These are phyloP conservation scores for Chaetoceros tenuissimus DNA, from an alignment of 108 stramenopile species.

Conservation along the genomic window DNA sequence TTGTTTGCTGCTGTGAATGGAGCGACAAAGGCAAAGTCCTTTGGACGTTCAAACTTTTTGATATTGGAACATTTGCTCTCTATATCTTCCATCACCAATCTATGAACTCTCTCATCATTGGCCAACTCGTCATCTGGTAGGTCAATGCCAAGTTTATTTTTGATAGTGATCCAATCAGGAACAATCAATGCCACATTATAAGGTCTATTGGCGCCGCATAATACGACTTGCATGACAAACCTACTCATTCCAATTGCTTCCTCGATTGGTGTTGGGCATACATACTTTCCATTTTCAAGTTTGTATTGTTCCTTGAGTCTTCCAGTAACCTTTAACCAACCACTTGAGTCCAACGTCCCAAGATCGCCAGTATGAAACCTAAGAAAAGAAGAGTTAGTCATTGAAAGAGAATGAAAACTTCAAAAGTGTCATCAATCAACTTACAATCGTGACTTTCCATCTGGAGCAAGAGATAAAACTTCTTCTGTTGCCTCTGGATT, in stretches of 20 bases:
- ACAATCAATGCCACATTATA: constrained; percentile 85
- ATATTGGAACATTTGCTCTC: constrained; percentile 34
- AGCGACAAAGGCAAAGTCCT: constrained; percentile 73
- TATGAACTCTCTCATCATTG: constrained; percentile 53
- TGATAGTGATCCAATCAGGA: constrained; percentile 77
- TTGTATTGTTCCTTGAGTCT: constrained; percentile 93
- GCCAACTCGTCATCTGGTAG: constrained; percentile 61
- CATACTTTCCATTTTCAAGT: constrained; percentile 96
- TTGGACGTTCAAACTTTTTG: constrained; percentile 87
- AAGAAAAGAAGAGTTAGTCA: neutral
- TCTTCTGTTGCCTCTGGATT: constrained; percentile 87
- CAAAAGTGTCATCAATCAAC: constrained; percentile 5
- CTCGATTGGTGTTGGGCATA: constrained; percentile 88
- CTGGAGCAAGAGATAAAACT: constrained; percentile 76
- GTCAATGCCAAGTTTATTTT: constrained; percentile 35
- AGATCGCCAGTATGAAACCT: constrained; percentile 89
- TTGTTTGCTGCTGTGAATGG: constrained; percentile 86
- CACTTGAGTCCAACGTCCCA: constrained; percentile 56
- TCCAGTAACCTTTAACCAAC: constrained; percentile 70
- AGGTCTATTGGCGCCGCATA: constrained; percentile 84
- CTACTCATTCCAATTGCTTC: constrained; percentile 79
- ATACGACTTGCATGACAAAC: constrained; percentile 85
- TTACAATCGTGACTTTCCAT: constrained; percentile 78
- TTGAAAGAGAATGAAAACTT: neutral
- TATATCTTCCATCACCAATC: constrained; percentile 67